Conservation (phyloP, 352 stramenopile genomes). For the Proteromonas lacertae region DNA sequence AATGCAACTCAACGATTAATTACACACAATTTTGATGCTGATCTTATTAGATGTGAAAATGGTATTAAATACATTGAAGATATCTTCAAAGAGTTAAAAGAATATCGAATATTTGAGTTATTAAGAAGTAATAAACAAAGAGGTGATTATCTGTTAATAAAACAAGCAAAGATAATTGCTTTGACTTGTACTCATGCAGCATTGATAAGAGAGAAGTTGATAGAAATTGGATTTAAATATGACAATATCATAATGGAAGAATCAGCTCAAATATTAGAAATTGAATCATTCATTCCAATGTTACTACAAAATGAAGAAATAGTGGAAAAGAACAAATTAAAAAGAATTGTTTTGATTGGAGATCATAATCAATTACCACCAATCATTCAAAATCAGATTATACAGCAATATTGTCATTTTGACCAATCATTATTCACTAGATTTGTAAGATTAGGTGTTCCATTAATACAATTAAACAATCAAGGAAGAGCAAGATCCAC, state of each 20-base stretch:
- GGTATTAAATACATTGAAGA: constrained; percentile 28
- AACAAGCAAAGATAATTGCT: constrained; percentile 44
- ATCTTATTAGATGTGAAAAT: constrained; percentile 6
- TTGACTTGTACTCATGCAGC: constrained; percentile 81
- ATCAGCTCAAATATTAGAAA: constrained; percentile 59
- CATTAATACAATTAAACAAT: constrained; percentile 43
- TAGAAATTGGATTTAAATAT: constrained; percentile 44
- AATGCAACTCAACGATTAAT: constrained; percentile 4
- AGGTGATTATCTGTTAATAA: constrained; percentile 30
- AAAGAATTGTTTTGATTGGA: constrained; percentile 68
- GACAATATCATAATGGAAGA: constrained; percentile 67
- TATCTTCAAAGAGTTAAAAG: constrained; percentile 58
- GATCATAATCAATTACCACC: constrained; percentile 60
- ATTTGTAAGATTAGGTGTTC: constrained; percentile 55
- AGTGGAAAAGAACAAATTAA: constrained; percentile 28
- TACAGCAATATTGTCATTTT: constrained; percentile 46
- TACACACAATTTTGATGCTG: constrained; percentile 2
- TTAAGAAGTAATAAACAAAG: constrained; percentile 39
- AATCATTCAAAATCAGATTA: constrained; percentile 38
- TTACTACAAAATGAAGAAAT: constrained; percentile 25
- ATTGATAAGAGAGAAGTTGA: constrained; percentile 29
- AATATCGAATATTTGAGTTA: constrained; percentile 72
- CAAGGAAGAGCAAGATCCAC: constrained; percentile 44
- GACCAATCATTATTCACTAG: constrained; percentile 76
- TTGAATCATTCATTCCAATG: constrained; percentile 35